phyloP scores from a whole-genome alignment of 2,329 filamentous ascomycete species.

The Fusarium robinianum region DNA sequence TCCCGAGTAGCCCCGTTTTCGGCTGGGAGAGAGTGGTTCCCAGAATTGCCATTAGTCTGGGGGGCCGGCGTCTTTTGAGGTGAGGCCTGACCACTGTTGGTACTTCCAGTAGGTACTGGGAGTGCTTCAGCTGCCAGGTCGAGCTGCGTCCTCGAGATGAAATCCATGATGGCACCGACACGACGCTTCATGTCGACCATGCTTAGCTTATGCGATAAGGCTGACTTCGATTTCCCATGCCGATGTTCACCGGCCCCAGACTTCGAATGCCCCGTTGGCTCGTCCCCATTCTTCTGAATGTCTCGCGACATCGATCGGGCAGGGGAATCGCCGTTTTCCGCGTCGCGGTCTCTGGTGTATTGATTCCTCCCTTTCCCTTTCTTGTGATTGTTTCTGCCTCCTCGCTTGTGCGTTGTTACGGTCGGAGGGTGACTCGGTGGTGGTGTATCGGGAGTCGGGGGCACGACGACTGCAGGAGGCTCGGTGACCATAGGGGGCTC shows the following conservation, averaged over 20 bases:
- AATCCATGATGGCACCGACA: conserved; percentile 83
- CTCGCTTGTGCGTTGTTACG: conserved; percentile 60
- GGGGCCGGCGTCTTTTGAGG: conserved; percentile 44
- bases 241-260: conserved; percentile 53
- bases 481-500: conserved; percentile 38
- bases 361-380: conserved; percentile 78
- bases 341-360: conserved; percentile 76
- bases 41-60: conserved; percentile 43
- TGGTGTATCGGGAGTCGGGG: conserved; percentile 45
- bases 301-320: conserved; percentile 59
- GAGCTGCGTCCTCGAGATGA: conserved; percentile 85
- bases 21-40: conserved; percentile 30
- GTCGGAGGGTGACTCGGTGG: conserved; percentile 51
- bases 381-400: conserved; percentile 63
- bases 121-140: conserved; percentile 74
- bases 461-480: conserved; percentile 37
- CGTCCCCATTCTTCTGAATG: conserved; percentile 46
- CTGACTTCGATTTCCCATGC: conserved; percentile 55
- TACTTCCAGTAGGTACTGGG: conserved; percentile 49
- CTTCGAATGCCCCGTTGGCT: conserved; percentile 43
- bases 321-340: conserved; percentile 60
- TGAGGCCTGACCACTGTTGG: conserved; percentile 46
- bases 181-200: conserved; percentile 89
- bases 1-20: conserved; percentile 35
- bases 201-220: conserved; percentile 69